Percentiles rank a stretch among this genome's conserved stretches.
Conservation (phyloP, 179 eudicot genomes). For the Vitellaria paradoxa region DNA sequence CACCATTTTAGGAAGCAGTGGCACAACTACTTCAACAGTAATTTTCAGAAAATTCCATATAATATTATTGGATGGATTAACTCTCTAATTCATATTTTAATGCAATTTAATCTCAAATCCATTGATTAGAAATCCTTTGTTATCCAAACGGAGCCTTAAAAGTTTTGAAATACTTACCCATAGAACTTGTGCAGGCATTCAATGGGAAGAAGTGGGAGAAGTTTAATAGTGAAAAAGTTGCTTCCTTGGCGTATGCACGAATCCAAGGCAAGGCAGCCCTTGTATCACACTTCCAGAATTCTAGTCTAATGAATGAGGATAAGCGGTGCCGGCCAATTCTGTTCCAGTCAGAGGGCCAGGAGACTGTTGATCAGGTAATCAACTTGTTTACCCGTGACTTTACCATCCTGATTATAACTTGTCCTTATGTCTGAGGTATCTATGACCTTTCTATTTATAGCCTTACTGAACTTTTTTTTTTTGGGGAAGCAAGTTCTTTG, state of each 20-base stretch:
- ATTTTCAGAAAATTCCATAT: too few species aligned
- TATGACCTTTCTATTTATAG: not conserved
- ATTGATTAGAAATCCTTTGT: too few species aligned
- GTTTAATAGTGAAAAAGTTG: conserved; percentile 63
- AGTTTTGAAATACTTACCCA: conserved; percentile 11
- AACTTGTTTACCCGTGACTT: not conserved
- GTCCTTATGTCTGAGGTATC: not conserved
- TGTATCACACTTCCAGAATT: conserved; percentile 56
- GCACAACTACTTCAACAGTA: too few species aligned
- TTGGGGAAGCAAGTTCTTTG: not conserved
- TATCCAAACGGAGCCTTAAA: too few species aligned
- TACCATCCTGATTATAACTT: not conserved
- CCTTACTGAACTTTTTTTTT: not conserved
- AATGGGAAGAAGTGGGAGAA: conserved; percentile 65
- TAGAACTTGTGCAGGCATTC: conserved; percentile 35
- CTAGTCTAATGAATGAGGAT: conserved; percentile 65
- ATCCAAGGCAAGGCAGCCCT: conserved; percentile 61
- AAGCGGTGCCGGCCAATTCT: conserved; percentile 56
- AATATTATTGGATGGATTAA: too few species aligned
- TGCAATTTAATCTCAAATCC: too few species aligned
- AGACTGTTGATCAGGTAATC: conserved; percentile 37
- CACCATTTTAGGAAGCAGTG: too few species aligned
- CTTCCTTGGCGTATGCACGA: conserved; percentile 59
- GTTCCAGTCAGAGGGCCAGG: conserved; percentile 52
- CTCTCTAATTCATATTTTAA: too few species aligned